Conservation (phyloP, 257 asterid species). For the Solanum pinnatisectum region DNA sequence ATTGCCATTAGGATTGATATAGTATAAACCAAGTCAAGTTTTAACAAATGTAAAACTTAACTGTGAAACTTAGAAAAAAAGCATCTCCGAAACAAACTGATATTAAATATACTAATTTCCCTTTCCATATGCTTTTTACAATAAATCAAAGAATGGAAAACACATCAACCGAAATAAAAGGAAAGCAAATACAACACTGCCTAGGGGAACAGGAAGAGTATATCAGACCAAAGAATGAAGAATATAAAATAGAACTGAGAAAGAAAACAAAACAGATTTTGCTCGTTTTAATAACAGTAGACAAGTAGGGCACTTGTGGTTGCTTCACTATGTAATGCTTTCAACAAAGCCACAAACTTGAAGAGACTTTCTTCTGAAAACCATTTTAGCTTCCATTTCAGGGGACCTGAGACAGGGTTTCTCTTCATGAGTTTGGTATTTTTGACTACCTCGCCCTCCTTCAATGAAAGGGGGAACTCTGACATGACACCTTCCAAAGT, state of each 20-base stretch:
- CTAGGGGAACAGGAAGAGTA: constrained; percentile 5
- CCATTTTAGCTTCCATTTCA: constrained; percentile 40
- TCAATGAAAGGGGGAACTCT: not conserved
- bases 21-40: not conserved
- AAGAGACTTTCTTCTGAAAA: constrained; percentile 20
- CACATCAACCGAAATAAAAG: constrained; percentile 9
- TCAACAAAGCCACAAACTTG: constrained; percentile 30
- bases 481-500: constrained; percentile 8
- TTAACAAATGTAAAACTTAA: not conserved
- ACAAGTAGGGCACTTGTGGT: constrained; percentile 8
- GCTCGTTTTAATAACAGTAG: not conserved
- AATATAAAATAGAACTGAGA: constrained; percentile 3
- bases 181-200: not conserved
- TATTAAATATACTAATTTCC: not conserved
- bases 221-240: constrained; percentile 25
- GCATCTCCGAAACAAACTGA: not conserved
- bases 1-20: not conserved
- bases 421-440: not conserved
- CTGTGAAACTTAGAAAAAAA: not conserved
- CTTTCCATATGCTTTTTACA: not conserved
- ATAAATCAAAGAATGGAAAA: constrained; percentile 17
- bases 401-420: constrained; percentile 2
- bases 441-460: constrained; percentile 2
- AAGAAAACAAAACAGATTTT: not conserved
- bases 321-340: constrained; percentile 19